phyloP scores from a whole-genome alignment of 257 asterid genomes.

The Solanum tarapatanum region DNA sequence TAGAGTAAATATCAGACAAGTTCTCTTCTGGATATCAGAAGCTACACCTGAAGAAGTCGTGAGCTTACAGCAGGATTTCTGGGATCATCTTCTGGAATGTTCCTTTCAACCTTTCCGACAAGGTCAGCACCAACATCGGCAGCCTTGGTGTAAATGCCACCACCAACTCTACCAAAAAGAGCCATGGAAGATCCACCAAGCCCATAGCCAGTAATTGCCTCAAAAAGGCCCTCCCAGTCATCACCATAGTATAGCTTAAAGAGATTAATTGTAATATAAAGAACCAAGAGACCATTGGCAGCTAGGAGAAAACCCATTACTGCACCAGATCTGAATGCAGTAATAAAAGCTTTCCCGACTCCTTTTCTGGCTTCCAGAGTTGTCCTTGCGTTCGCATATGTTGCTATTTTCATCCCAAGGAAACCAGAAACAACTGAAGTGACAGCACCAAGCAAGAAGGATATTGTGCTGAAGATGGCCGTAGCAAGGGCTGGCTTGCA shows the following conservation, averaged over 20 bases:
- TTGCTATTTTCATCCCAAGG: neutral
- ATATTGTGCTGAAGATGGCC: neutral
- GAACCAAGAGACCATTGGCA: conserved; percentile 60
- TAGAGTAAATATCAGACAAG: too few relatives aligned
- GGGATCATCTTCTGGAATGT: too few relatives aligned
- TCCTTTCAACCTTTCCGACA: too few relatives aligned
- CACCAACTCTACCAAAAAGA: neutral
- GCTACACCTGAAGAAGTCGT: too few relatives aligned
- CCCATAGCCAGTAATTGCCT: conserved; percentile 84
- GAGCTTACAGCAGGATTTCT: too few relatives aligned
- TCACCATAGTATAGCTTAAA: conserved; percentile 80
- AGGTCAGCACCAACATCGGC: conserved; percentile 1
- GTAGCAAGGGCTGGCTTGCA: conserved; percentile 33
- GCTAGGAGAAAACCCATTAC: neutral
- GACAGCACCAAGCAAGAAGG: neutral
- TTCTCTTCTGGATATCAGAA: too few relatives aligned
- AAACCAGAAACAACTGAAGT: neutral
- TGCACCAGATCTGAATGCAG: conserved; percentile 22
- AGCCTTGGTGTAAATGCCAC: conserved; percentile 1
- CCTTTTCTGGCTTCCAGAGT: neutral
- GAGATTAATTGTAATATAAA: conserved; percentile 58
- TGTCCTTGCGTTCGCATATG: neutral
- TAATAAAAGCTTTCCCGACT: conserved; percentile 27
- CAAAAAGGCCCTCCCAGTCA: conserved; percentile 91
- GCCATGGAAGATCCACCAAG: conserved; percentile 92